Conservation (phyloP, 805 yeast genomes). For the Ogataea trehalophila region DNA sequence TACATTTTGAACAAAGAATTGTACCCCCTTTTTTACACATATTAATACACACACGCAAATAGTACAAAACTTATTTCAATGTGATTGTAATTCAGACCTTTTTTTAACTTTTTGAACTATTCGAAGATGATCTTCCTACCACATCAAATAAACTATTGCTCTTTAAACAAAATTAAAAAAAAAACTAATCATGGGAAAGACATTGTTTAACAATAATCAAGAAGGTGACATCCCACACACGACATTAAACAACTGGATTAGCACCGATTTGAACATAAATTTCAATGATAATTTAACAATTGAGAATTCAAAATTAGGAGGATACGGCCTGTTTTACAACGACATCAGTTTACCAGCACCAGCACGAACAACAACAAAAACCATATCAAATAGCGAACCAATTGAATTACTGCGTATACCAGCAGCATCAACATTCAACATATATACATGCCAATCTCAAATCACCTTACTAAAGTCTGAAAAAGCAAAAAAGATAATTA, state of each 20-base stretch:
- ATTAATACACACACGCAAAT: too few species aligned
- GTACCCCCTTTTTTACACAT: too few species aligned
- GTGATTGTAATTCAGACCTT: too few species aligned
- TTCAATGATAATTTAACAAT: constrained; percentile 11
- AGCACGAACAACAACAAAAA: too few species aligned
- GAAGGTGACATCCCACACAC: background rate
- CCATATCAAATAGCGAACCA: background rate
- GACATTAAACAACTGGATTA: constrained; percentile 10
- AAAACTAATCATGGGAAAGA: too few species aligned
- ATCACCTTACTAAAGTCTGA: constrained; percentile 10
- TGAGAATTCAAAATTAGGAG: constrained; percentile 23
- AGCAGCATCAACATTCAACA: constrained; percentile 24
- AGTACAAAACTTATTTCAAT: too few species aligned
- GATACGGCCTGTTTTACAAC: constrained; percentile 34
- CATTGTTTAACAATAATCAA: too few species aligned
- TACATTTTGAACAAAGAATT: too few species aligned
- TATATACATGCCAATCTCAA: constrained; percentile 23
- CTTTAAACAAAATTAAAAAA: too few species aligned
- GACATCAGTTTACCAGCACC: background rate
- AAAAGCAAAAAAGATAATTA: constrained; percentile 17
- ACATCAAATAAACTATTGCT: too few species aligned
- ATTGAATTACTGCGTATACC: constrained; percentile 39
- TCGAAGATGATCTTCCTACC: too few species aligned
- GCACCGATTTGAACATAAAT: constrained; percentile 3
- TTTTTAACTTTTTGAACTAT: too few species aligned